These are phyloP conservation scores for Canavalia gladiata DNA, from an alignment of 306 rosid genomes.

Conservation along the genomic window DNA sequence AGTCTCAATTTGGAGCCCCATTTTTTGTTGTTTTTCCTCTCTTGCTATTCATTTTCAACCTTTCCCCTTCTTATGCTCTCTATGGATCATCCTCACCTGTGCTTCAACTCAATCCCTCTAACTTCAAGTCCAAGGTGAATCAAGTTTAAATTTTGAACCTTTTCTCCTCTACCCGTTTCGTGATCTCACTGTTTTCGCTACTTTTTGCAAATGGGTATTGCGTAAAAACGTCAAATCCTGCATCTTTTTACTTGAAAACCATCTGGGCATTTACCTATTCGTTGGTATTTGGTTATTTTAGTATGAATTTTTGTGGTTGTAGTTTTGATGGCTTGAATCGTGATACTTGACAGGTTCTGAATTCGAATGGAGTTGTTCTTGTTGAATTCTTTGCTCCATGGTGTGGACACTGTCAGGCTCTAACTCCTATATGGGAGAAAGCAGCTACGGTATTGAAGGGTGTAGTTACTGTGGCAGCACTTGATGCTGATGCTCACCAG, in stretches of 20 bases:
- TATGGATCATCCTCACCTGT: slow-evolving; percentile 95
- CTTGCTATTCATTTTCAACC: slow-evolving; percentile 45
- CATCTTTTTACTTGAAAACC: slow-evolving; percentile 33
- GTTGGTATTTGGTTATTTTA: neutral
- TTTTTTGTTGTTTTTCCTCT: slow-evolving; percentile 44
- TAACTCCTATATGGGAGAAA: slow-evolving; percentile 95
- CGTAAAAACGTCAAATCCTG: slow-evolving; percentile 32
- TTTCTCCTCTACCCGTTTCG: slow-evolving; percentile 19
- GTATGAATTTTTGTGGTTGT: neutral
- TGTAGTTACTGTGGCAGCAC: slow-evolving; percentile 91
- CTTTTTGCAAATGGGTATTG: slow-evolving; percentile 24
- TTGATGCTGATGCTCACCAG: slow-evolving; percentile 94
- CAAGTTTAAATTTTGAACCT: neutral
- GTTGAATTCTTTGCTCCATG: slow-evolving; percentile 99
- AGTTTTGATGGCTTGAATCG: slow-evolving; percentile 11
- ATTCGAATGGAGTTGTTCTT: slow-evolving; percentile 89
- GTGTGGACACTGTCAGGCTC: slow-evolving; percentile 99
- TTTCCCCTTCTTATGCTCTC: slow-evolving; percentile 68
- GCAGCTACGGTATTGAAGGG: slow-evolving; percentile 92
- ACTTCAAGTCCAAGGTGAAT: slow-evolving; percentile 94
- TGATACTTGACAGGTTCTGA: slow-evolving; percentile 73
- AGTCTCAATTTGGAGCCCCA: slow-evolving; percentile 45
- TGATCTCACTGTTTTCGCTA: slow-evolving; percentile 36
- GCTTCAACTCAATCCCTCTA: slow-evolving; percentile 87
- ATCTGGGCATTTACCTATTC: slow-evolving; percentile 37